Evolutionary conservation across 1,139 yeast genomes (phyloP).

Genomic region (Petasospora fabianii): DNA sequence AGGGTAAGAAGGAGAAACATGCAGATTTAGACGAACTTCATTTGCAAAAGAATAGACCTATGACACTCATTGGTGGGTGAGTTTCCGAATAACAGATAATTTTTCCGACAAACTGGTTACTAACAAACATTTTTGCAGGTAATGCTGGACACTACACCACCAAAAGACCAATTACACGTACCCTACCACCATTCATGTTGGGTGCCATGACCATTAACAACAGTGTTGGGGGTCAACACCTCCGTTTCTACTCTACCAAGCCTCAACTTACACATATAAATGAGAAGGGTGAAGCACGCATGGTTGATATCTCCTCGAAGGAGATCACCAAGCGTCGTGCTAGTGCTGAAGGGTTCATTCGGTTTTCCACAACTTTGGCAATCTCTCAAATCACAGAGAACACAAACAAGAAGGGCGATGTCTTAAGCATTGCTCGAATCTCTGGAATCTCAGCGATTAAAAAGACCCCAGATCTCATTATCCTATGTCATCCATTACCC

Average conservation of each 20-base stretch:
- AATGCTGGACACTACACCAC: not conserved
- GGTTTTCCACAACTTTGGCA: slow-evolving; percentile 33
- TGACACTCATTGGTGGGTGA: slow-evolving; percentile 52
- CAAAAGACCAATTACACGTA: too few species aligned
- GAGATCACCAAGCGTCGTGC: slow-evolving; percentile 37
- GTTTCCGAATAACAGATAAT: slow-evolving; percentile 6
- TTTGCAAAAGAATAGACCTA: slow-evolving; percentile 45
- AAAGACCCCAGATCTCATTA: slow-evolving; percentile 41
- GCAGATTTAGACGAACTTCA: slow-evolving; percentile 46
- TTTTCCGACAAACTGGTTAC: not conserved
- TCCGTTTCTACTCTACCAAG: slow-evolving; percentile 15
- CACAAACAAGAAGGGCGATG: slow-evolving; percentile 47
- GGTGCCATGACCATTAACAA: too few species aligned
- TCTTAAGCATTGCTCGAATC: slow-evolving; percentile 41
- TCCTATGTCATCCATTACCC: slow-evolving; percentile 45
- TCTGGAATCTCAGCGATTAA: slow-evolving; percentile 51
- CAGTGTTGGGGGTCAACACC: too few species aligned
- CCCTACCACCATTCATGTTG: too few species aligned
- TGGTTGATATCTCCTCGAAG: slow-evolving; percentile 44
- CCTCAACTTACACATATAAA: slow-evolving; percentile 40
- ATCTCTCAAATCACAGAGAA: slow-evolving; percentile 32
- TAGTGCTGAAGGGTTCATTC: slow-evolving; percentile 38
- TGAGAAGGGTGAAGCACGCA: slow-evolving; percentile 41
- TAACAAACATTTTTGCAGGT: slow-evolving; percentile 1
- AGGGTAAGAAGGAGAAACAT: slow-evolving; percentile 42